Conservation (phyloP, 768 basidiomycete species). For the Melanogaster broomeanus region DNA sequence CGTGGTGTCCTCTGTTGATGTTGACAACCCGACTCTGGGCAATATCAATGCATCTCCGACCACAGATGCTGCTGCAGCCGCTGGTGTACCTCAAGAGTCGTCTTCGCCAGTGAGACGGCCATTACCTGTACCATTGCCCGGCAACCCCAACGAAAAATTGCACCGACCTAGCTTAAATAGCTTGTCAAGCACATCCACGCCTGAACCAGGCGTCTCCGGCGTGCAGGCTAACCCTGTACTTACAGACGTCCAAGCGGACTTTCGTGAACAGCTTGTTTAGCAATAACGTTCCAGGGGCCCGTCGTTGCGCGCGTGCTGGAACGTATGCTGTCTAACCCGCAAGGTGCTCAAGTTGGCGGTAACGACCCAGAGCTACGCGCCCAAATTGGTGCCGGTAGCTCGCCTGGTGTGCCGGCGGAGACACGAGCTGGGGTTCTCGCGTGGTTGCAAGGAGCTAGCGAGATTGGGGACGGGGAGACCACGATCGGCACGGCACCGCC, state of each 20-base stretch:
- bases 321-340: conserved; percentile 25
- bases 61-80: background rate
- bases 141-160: conserved; percentile 18
- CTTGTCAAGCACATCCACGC: background rate
- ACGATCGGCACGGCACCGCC: conserved; percentile 27
- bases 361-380: conserved; percentile 15
- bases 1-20: background rate
- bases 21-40: background rate
- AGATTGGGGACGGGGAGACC: conserved; percentile 32
- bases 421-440: no score
- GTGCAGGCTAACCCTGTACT: background rate
- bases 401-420: background rate
- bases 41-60: background rate
- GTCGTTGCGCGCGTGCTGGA: conserved; percentile 28
- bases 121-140: no score
- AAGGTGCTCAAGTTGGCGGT: conserved; percentile 13
- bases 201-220: background rate
- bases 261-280: conserved; percentile 26
- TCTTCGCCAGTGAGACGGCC: no score
- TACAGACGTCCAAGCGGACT: conserved; percentile 26
- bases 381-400: background rate
- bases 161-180: background rate
- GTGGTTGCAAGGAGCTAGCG: conserved; percentile 44
- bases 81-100: no score
- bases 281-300: conserved; percentile 26